Base-by-base conservation (phyloP, 768 basidiomycete species). In the Auricularia sp. region DNA sequence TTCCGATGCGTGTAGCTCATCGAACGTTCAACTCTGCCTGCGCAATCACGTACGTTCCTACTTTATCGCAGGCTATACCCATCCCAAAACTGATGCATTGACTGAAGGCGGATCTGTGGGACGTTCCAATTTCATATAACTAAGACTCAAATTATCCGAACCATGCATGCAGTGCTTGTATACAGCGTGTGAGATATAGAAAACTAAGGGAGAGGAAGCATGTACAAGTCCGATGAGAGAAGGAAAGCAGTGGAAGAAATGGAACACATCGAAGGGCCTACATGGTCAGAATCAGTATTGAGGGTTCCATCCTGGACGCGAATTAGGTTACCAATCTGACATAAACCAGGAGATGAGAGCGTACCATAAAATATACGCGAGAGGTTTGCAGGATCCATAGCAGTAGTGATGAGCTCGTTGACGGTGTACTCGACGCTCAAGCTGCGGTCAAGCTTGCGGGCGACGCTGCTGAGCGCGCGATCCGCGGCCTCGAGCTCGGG, bases 351-450 rank as follows among this genome's bases (percentile, higher is more conserved):
- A 59, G 3, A 42, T 42, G 39, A 42, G 7, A 42, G 39, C 84
- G 66, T 71, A 89, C 92, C 92, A 45, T 71, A 69, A 71, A 82
- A 98, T 68, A 98, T 92, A n/a, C 79, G 82, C 2, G 86, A 87
- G 21, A 98, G 76, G 73, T 92, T 92, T 59, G 77, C 78, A 2
- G 78, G 73, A 71, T 96, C 91, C 29, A 87, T 92, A 44, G 96
- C 96, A 71, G 91, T 86, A 21, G 90, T 86, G 65, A 98, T 88
- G 47, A 98, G 83, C 73, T 92, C 88, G 77, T 96, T 97, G 66
- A 99, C 92, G 4, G 88, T 91, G 69, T 92, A 94, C 73, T 96
- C 91, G 33, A 96, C 90, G 70, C 92, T 95, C 67, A 98, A 79
- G 3, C 85, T 81, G 71, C 87, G 88, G 72, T 92, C 86, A 51